Conservation (phyloP, 768 basidiomycete species). For the Glaciozyma martinii region DNA sequence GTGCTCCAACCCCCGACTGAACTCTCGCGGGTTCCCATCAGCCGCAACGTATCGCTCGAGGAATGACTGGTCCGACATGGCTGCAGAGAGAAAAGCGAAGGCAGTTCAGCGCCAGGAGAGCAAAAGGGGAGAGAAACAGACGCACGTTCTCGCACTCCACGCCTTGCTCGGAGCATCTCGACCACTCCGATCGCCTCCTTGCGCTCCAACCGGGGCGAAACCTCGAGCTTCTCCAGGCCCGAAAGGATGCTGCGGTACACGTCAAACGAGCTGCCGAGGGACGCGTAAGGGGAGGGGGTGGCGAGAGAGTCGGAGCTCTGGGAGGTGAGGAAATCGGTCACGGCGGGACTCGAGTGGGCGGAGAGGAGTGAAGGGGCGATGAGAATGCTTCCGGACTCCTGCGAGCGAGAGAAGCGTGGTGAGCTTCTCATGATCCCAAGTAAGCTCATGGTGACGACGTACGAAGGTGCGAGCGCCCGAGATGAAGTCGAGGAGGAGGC, state of each 20-base stretch:
- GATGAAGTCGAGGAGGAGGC: conserved; percentile 22
- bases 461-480: conserved; percentile 17
- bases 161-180: conserved; percentile 7
- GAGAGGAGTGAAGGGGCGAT: conserved; percentile 10
- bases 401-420: neutral
- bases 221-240: neutral
- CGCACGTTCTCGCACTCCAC: conserved; percentile 19
- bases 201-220: conserved; percentile 8
- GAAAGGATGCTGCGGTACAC: neutral
- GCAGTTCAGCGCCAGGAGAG: neutral
- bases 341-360: neutral
- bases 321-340: conserved; percentile 13
- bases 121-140: neutral
- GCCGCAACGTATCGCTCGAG: conserved; percentile 22
- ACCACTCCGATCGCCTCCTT: conserved; percentile 25
- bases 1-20: conserved; percentile 6
- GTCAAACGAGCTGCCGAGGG: conserved; percentile 11
- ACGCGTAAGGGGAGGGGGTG: neutral
- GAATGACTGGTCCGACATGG: conserved; percentile 25
- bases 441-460: neutral
- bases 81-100: neutral
- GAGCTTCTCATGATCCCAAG: neutral
- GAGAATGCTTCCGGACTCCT: conserved; percentile 9
- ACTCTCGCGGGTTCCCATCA: conserved; percentile 25
- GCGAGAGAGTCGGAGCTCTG: neutral